Base-by-base conservation (phyloP, 2,329 filamentous ascomycete genomes). In the Trichoderma polysporum region DNA sequence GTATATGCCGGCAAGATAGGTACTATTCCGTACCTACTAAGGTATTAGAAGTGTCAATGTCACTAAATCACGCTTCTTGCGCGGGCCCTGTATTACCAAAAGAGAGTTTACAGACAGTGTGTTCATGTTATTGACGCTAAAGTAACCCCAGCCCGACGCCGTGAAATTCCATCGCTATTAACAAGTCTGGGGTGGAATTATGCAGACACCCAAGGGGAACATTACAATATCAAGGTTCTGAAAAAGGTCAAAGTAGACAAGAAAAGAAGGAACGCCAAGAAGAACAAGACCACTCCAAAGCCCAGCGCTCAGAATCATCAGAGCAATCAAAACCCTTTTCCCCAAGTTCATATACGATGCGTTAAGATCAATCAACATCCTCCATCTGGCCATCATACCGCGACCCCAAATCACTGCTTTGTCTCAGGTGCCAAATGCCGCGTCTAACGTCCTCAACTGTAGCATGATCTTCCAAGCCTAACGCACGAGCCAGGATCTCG, bases 391-490 rank as follows among this genome's bases (percentile, higher is more conserved):
- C 66, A n/a, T 37, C 37, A 17, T 65, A 50, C 13, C 41, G 59
- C 39, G 17, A 65, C 41, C 29, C 49, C 39, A 6, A 17, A 17
- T 2, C 29, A 15, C 62, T 67, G 37, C 69, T 70, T 25, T 68
- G 73, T 68, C 73, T 74, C 33, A 80, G 68, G 37, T 73, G 70
- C 68, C 70, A 69, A 6, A 80, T 79, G 27, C 75, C 73, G 49
- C 73, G 72, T 53, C 73, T 72, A 13, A 80, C 73, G n/a, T 80
- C 75, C 22, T 76, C 74, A 6, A 80, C 68, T 19, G 76, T 76
- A 3, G 78, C 77, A 65, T 78, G 78, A 4, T 69, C 67, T 57
- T 74, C 71, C 15, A 80, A 58, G 0, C 79, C 79, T 19, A 80
- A 71, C 2, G 75, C 71, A 22, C 72, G 69, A 7, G 79, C 78